Evolutionary conservation across 805 yeast genomes (phyloP).

Genomic region (Myxozyma geophila): DNA sequence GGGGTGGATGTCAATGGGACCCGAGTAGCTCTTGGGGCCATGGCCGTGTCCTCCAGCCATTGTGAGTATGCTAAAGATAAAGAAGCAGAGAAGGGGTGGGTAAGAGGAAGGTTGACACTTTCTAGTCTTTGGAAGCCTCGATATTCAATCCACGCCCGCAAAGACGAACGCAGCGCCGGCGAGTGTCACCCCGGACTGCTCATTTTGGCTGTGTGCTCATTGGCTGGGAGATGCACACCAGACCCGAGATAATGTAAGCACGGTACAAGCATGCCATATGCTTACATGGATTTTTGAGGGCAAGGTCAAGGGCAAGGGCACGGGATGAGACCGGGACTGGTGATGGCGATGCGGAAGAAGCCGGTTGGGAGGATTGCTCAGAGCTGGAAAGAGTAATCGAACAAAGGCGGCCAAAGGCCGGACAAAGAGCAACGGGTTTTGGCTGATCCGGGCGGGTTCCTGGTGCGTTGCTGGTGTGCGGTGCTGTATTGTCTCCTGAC

Average conservation of each 20-base stretch:
- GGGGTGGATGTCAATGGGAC: conserved; percentile 66
- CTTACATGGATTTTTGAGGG: neutral
- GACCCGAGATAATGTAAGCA: neutral
- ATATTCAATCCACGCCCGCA: too few species aligned
- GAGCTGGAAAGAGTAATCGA: too few species aligned
- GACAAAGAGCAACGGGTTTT: too few species aligned
- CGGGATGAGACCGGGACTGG: neutral
- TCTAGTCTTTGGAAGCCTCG: neutral
- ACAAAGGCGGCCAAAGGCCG: too few species aligned
- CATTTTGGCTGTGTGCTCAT: conserved; percentile 7
- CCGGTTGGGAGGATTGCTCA: neutral
- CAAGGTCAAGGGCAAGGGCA: conserved; percentile 5
- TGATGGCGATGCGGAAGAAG: conserved; percentile 11
- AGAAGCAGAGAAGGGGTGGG: neutral
- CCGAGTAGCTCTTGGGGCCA: conserved; percentile 54
- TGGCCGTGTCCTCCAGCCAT: conserved; percentile 37
- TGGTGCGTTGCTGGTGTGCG: too few species aligned
- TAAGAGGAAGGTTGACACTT: neutral
- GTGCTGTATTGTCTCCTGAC: too few species aligned
- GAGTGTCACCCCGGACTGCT: too few species aligned
- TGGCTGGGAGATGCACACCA: conserved; percentile 1
- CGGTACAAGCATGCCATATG: neutral
- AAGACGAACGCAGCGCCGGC: too few species aligned
- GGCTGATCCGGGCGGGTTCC: too few species aligned
- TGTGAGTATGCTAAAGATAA: neutral